A percentile compares a stretch with the other conserved stretches of the same genome.
These are phyloP conservation scores for Tulasnella sp. DNA, from an alignment of 768 basidiomycete species.

Conservation along the genomic window DNA sequence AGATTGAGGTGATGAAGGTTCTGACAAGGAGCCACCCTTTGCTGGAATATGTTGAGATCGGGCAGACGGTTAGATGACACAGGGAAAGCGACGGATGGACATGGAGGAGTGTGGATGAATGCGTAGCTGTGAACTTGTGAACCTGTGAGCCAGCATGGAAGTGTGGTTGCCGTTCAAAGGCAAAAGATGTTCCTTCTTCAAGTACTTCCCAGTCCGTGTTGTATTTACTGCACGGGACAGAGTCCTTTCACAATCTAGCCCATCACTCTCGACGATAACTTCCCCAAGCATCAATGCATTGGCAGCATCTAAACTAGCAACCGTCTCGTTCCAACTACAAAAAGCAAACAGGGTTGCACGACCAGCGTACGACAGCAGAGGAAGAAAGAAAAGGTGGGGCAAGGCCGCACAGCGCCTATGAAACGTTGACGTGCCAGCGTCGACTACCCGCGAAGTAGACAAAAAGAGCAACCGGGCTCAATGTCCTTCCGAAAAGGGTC, in stretches of 20 bases:
- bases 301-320: not conserved
- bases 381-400: not conserved
- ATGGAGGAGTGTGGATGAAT: not conserved
- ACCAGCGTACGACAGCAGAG: not conserved
- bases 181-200: no score
- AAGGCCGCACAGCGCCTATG: slow-evolving; percentile 1
- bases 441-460: not conserved
- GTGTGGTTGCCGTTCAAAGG: no score
- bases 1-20: not conserved
- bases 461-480: slow-evolving; percentile 2
- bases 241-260: no score
- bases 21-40: not conserved
- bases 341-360: not conserved
- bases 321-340: slow-evolving; percentile 1
- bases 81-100: not conserved
- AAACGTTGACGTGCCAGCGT: slow-evolving; percentile 5
- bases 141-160: no score
- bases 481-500: not conserved
- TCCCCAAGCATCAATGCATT: slow-evolving; percentile 13
- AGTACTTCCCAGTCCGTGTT: no score
- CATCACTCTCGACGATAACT: not conserved
- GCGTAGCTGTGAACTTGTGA: not conserved
- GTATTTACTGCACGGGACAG: no score
- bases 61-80: not conserved
- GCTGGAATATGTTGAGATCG: not conserved